Percentiles rank a stretch among this genome's conserved stretches.
These are phyloP conservation scores for Eimeria maxima DNA, from an alignment of 169 alveolate species.

Conservation along the genomic window DNA sequence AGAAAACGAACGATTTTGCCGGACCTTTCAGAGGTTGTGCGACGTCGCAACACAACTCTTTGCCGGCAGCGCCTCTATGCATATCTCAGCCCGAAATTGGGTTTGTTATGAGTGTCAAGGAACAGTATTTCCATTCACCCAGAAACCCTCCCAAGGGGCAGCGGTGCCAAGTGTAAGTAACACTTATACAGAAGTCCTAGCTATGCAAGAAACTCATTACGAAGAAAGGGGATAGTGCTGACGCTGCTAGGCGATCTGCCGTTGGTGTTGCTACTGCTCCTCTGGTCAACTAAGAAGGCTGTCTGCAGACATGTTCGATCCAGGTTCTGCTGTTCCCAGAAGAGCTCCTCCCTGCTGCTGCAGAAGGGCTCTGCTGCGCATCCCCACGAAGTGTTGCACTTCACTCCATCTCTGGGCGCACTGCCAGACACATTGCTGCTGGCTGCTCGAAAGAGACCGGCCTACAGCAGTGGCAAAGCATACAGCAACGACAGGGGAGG, in stretches of 20 bases:
- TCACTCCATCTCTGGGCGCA: constrained; percentile 80
- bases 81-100: neutral
- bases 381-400: constrained; percentile 71
- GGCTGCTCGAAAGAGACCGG: constrained; percentile 68
- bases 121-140: neutral
- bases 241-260: neutral
- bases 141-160: neutral
- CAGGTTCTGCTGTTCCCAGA: neutral
- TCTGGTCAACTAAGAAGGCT: neutral
- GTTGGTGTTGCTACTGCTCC: constrained; percentile 5
- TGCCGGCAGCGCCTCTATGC: neutral
- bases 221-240: neutral
- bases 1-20: neutral
- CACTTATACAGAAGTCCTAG: neutral
- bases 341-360: constrained; percentile 44
- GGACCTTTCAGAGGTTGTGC: neutral
- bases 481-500: neutral
- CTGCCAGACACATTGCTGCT: constrained; percentile 78
- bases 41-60: neutral
- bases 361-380: constrained; percentile 69
- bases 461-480: constrained; percentile 39
- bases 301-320: constrained; percentile 22
- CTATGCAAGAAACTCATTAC: neutral
- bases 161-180: neutral
- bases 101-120: neutral